Percentiles rank a stretch among this genome's conserved stretches.
phyloP scores from a whole-genome alignment of 768 basidiomycete species.

The Boletus rubropictus region DNA sequence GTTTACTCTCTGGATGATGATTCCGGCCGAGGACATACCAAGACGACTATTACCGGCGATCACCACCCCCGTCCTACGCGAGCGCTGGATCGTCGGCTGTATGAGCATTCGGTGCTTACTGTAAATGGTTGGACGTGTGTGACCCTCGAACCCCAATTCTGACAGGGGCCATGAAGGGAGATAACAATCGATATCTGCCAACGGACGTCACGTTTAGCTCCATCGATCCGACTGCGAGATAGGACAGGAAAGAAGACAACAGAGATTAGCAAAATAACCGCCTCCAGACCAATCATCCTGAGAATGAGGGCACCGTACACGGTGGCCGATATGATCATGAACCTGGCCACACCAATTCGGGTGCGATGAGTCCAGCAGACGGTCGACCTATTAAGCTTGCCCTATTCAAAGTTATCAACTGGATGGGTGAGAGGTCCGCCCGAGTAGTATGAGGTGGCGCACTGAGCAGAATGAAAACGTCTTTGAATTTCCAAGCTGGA shows the following conservation, averaged over 20 bases:
- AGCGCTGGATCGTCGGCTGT: conserved; percentile 8
- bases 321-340: conserved; percentile 33
- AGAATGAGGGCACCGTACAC: conserved; percentile 36
- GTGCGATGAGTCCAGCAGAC: conserved; percentile 40
- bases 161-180: conserved; percentile 41
- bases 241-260: neutral
- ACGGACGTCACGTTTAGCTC: neutral
- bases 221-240: neutral
- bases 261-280: conserved; percentile 44
- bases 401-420: conserved; percentile 51
- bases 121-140: neutral
- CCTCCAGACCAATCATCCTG: conserved; percentile 41
- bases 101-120: neutral
- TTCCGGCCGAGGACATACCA: conserved; percentile 10
- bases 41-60: conserved; percentile 17
- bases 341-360: conserved; percentile 39
- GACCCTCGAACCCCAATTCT: conserved; percentile 44
- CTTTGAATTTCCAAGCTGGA: conserved; percentile 40
- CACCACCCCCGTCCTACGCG: conserved; percentile 22
- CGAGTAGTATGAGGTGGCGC: neutral
- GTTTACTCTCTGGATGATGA: too few species aligned
- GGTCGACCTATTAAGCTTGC: conserved; percentile 47
- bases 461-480: conserved; percentile 56
- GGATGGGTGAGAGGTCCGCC: neutral
- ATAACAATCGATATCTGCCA: conserved; percentile 33